Evolutionary conservation across 176 grass and related monocot species (phyloP).

Genomic region (Ensete ventricosum): DNA sequence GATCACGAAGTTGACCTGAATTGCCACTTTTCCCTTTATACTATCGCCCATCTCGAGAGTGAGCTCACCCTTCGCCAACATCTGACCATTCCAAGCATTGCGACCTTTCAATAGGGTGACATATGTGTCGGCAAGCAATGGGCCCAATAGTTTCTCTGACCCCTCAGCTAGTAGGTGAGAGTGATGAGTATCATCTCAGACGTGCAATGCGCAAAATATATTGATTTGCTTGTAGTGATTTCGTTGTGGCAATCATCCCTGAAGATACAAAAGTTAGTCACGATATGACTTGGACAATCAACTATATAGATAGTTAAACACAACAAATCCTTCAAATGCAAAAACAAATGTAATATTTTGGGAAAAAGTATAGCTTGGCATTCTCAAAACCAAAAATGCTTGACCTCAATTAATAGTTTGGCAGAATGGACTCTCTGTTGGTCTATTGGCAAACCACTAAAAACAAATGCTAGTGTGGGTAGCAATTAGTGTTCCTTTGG

Average conservation of each 20-base stretch:
- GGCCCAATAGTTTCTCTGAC: no score
- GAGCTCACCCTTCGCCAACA: conserved; percentile 73
- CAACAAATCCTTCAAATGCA: not conserved
- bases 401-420: no score
- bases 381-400: no score
- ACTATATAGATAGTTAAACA: no score
- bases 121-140: no score
- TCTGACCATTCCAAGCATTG: conserved; percentile 89
- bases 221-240: conserved; percentile 85
- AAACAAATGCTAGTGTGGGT: no score
- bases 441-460: no score
- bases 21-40: conserved; percentile 93
- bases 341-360: not conserved
- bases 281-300: not conserved
- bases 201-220: conserved; percentile 93
- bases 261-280: conserved; percentile 22
- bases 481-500: no score
- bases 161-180: not conserved
- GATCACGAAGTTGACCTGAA: conserved; percentile 41
- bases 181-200: conserved; percentile 99
- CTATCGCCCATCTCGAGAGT: conserved; percentile 94
- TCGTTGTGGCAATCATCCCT: conserved; percentile 92
- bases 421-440: no score
- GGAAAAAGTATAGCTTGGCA: no score
- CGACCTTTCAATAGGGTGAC: conserved; percentile 54